Conservation (phyloP, 108 stramenopile genomes). For the Nannochloropsis salina region DNA sequence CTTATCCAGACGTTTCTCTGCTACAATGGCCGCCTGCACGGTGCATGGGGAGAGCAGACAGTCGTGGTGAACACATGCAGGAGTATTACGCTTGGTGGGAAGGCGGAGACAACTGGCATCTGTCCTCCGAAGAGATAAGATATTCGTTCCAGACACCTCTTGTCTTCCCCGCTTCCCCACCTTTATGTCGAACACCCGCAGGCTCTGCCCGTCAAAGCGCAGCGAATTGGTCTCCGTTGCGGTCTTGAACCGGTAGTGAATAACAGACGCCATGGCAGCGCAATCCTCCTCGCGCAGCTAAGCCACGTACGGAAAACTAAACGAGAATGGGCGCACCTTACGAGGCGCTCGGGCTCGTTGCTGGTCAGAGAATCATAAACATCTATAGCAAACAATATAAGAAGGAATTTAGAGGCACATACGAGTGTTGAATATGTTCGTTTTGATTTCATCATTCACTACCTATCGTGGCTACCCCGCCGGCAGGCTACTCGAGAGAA, state of each 20-base stretch:
- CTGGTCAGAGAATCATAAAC: too few relatives aligned
- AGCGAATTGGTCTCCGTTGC: not conserved
- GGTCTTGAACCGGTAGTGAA: constrained; percentile 17
- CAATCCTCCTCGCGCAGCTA: too few relatives aligned
- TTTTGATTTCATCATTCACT: too few relatives aligned
- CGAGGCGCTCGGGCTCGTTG: too few relatives aligned
- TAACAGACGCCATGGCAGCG: not conserved
- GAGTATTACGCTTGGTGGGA: not conserved
- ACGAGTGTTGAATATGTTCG: too few relatives aligned
- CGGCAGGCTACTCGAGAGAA: too few relatives aligned
- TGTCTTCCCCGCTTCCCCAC: constrained; percentile 1
- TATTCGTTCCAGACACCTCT: not conserved
- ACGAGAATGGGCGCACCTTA: not conserved
- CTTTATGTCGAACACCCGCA: not conserved
- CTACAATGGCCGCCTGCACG: not conserved
- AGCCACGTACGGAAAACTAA: not conserved
- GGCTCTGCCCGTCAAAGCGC: not conserved
- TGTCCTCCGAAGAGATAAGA: too few relatives aligned
- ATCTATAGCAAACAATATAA: too few relatives aligned
- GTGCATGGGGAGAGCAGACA: not conserved
- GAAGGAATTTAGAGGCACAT: too few relatives aligned
- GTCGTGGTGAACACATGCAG: not conserved
- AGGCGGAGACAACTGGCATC: not conserved
- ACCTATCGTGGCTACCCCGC: too few relatives aligned
- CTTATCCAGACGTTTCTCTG: not conserved